Evolutionary conservation across 2,329 filamentous ascomycete genomes (phyloP), one percentile per base, ranked within the genome.

Genomic region (Escovopsis weberi): DNA sequence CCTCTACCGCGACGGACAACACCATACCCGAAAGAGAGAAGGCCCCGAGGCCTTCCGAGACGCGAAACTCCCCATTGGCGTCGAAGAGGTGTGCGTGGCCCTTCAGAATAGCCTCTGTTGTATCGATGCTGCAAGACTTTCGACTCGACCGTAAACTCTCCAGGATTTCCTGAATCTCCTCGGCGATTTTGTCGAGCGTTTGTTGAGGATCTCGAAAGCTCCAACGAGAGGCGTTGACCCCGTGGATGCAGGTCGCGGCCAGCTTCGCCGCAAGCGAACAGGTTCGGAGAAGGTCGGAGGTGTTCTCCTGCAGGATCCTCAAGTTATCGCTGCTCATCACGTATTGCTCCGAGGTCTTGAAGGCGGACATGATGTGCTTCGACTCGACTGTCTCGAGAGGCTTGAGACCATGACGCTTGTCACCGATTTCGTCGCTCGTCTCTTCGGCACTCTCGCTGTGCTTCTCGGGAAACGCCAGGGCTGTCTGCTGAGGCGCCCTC

Each of bases 1-100:
- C 67, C 42, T 71, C 66, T 7, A 68, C 56, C 4, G 69, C 63
- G 63, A 72, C 68, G 12, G 61, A 59, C 4, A 68, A 47, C 2
- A 69, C 54, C n/a, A 72, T 56, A 1, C 62, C 65, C 0, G 58
- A 53, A 2, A 70, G 44, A 7, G 55, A 51, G 0, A 55, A 53
- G 4, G 55, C 49, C 0, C 53, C 50, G 2, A 42, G 28, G 9
- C 51, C 46, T 3, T 52, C 50, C 0, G 54, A 44, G 1, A 52
- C 18, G 15, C 59, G 62, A 1, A 69, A 44, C 4, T 52, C 51
- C 2, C 65, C 66, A n/a, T 58, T 46, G 2, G 60, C 55, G 30
- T 68, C 63, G 42, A 69, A 70, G 0, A 68, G 45, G 12, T 64
- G 58, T 1, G 53, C 54, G 39, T 69, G 60, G 0, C 51, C 59